A percentile compares a stretch with the other conserved stretches of the same genome.
phyloP scores from a whole-genome alignment of 2,329 filamentous ascomycete species.

The Scytalidium sp. region DNA sequence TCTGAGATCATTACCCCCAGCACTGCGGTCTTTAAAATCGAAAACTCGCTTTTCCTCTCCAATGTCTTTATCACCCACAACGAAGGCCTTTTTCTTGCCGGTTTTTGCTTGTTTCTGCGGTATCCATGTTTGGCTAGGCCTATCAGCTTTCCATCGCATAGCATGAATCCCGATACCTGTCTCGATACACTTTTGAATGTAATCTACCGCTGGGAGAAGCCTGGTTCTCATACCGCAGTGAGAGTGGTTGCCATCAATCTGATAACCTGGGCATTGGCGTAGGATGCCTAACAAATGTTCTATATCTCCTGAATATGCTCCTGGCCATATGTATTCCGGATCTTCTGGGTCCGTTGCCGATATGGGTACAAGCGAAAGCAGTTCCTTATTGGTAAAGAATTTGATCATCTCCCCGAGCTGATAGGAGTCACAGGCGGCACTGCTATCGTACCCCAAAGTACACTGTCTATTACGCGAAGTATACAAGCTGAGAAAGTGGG shows the following conservation, averaged over 20 bases:
- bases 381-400: slow-evolving; percentile 61
- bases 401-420: slow-evolving; percentile 76
- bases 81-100: slow-evolving; percentile 4
- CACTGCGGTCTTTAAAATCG: slow-evolving; percentile 7
- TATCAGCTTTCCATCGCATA: slow-evolving; percentile 43
- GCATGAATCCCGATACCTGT: slow-evolving; percentile 40
- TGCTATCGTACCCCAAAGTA: slow-evolving; percentile 71
- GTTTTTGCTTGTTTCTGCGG: slow-evolving; percentile 14
- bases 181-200: slow-evolving; percentile 56
- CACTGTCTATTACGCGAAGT: slow-evolving; percentile 67
- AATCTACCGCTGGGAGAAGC: slow-evolving; percentile 63
- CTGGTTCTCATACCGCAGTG: slow-evolving; percentile 70
- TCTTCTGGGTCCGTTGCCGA: slow-evolving; percentile 41
- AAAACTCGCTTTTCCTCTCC: slow-evolving; percentile 13
- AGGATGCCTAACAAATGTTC: slow-evolving; percentile 57
- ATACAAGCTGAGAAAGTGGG: slow-evolving; percentile 66
- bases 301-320: slow-evolving; percentile 55
- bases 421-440: slow-evolving; percentile 70
- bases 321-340: slow-evolving; percentile 26
- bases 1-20: slow-evolving; percentile 23
- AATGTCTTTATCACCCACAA: slow-evolving; percentile 5
- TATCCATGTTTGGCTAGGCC: background rate
- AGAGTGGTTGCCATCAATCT: slow-evolving; percentile 69
- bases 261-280: slow-evolving; percentile 67
- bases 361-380: slow-evolving; percentile 58